A percentile compares a stretch with the other conserved stretches of the same genome.
These are phyloP conservation scores for Jacaranda mimosifolia DNA, from an alignment of 257 asterid species.

Conservation along the genomic window DNA sequence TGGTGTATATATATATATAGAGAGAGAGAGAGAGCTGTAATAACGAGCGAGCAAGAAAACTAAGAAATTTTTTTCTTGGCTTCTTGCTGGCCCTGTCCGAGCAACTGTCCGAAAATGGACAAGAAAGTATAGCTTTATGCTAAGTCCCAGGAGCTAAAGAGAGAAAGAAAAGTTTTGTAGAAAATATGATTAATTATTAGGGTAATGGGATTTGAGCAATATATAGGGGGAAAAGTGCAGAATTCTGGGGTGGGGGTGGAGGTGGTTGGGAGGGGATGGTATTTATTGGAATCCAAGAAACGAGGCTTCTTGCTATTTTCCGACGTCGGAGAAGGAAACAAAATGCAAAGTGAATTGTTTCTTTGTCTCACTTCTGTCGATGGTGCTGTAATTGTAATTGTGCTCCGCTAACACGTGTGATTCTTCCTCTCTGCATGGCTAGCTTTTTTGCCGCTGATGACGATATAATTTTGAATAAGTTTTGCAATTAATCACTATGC, in stretches of 20 bases:
- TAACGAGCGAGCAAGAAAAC: not conserved
- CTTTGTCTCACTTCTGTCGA: too few relatives aligned
- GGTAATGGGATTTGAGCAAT: not conserved
- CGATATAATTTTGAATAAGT: too few relatives aligned
- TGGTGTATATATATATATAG: not conserved
- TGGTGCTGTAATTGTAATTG: conserved; percentile 14
- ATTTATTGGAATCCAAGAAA: conserved; percentile 39
- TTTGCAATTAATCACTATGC: too few relatives aligned
- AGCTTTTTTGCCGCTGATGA: too few relatives aligned
- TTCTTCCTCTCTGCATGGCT: not conserved
- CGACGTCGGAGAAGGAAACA: conserved; percentile 30
- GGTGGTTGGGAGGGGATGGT: not conserved
- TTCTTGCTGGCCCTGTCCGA: not conserved
- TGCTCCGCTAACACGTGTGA: conserved; percentile 34
- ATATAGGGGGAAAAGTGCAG: not conserved
- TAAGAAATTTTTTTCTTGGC: not conserved
- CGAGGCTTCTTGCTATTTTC: conserved; percentile 42
- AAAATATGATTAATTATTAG: too few relatives aligned
- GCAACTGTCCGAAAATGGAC: not conserved
- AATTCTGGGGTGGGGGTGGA: not conserved
- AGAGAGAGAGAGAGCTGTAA: too few relatives aligned
- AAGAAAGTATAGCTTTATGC: not conserved
- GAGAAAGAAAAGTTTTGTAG: not conserved
- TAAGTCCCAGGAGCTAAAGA: not conserved
- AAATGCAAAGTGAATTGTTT: not conserved